A percentile compares a stretch with the other conserved stretches of the same genome.
phyloP scores from a whole-genome alignment of 108 stramenopile genomes.

The Nitzschia sp. region DNA sequence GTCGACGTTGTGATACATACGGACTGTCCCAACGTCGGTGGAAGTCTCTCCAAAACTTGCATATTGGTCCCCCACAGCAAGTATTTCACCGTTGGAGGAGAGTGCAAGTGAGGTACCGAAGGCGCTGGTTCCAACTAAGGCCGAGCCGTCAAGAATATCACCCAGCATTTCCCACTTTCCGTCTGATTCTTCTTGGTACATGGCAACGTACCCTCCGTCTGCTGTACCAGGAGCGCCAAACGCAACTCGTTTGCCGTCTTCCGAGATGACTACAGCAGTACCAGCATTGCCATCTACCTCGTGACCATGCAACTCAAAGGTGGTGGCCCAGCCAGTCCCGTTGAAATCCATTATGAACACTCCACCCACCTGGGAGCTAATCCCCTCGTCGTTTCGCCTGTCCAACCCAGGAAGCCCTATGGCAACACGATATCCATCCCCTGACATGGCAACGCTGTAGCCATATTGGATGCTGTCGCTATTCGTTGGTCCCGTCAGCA shows the following conservation, averaged over 20 bases:
- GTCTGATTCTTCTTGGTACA: conserved; percentile 19
- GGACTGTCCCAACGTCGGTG: conserved; percentile 26
- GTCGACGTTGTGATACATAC: conserved; percentile 14
- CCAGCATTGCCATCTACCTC: conserved; percentile 21
- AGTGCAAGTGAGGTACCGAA: conserved; percentile 47
- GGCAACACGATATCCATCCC: conserved; percentile 33
- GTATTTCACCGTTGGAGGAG: conserved; percentile 33
- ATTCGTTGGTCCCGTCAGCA: conserved; percentile 30
- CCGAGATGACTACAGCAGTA: conserved; percentile 26
- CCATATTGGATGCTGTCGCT: conserved; percentile 35
- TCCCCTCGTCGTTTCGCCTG: background rate
- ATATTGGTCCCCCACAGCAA: conserved; percentile 41
- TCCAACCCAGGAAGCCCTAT: conserved; percentile 32
- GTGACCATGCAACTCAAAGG: background rate
- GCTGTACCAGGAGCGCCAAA: conserved; percentile 23
- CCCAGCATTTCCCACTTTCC: conserved; percentile 18
- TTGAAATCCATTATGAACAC: conserved; percentile 27
- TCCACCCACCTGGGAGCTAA: conserved; percentile 9
- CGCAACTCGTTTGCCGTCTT: conserved; percentile 31
- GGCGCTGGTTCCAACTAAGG: background rate
- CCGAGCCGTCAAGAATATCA: background rate
- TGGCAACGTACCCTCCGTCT: conserved; percentile 18
- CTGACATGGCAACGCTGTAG: conserved; percentile 29
- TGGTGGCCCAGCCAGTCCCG: conserved; percentile 23
- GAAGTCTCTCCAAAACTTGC: background rate